These are phyloP conservation scores for Chrysosporium keratinophilum DNA, from an alignment of 2,329 filamentous ascomycete genomes.

Conservation along the genomic window DNA sequence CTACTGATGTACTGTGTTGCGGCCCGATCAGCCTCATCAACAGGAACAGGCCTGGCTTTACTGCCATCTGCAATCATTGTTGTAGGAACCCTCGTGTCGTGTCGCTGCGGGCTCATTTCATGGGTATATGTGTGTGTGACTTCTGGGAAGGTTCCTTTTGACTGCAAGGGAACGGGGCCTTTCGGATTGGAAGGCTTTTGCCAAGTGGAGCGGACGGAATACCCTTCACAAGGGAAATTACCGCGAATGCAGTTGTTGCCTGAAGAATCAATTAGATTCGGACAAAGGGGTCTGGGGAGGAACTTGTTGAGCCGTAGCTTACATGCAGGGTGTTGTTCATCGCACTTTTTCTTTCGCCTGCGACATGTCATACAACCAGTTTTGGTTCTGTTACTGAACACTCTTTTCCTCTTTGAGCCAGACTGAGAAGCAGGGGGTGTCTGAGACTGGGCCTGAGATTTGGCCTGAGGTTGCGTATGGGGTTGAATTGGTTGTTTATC, in stretches of 20 bases:
- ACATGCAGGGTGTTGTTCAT: conserved; percentile 90
- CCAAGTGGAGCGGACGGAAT: conserved; percentile 69
- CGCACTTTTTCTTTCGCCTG: conserved; percentile 92
- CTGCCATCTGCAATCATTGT: conserved; percentile 34
- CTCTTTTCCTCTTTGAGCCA: conserved; percentile 38
- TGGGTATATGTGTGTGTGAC: conserved; percentile 29
- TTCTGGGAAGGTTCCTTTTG: conserved; percentile 56
- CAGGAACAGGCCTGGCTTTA: conserved; percentile 38
- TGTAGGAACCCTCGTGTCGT: conserved; percentile 30
- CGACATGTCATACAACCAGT: conserved; percentile 90
- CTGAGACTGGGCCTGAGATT: conserved; percentile 6
- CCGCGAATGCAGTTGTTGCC: conserved; percentile 84
- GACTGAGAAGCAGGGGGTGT: conserved; percentile 19
- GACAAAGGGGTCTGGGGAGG: conserved; percentile 6
- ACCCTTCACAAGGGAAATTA: conserved; percentile 83
- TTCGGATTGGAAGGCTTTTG: conserved; percentile 64
- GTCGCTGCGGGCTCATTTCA: conserved; percentile 29
- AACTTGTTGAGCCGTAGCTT: conserved; percentile 31
- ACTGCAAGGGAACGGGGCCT: conserved; percentile 64
- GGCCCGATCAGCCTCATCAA: conserved; percentile 36
- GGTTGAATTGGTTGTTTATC: conserved; percentile 5
- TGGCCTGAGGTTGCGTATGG: conserved; percentile 5
- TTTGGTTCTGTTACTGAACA: conserved; percentile 90
- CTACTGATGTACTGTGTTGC: conserved; percentile 33
- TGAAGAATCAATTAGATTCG: conserved; percentile 28